phyloP scores from a whole-genome alignment of 2,329 filamentous ascomycete species.

The Clarireedia hainanense region DNA sequence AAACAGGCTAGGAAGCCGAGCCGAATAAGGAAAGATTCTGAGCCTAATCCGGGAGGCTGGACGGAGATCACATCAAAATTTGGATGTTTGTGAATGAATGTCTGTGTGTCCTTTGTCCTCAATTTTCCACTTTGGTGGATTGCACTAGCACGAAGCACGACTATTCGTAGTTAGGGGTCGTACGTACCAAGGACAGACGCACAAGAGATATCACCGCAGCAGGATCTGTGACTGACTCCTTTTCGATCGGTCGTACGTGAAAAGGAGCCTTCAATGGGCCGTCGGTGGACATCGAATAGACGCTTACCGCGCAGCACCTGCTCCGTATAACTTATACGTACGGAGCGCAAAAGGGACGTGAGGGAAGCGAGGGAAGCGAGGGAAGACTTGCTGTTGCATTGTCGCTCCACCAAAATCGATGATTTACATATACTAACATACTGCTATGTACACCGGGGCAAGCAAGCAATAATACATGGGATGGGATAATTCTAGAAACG shows the following conservation, averaged over 20 bases:
- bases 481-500: background rate
- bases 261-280: background rate
- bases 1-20: background rate
- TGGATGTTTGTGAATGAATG: background rate
- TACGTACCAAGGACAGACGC: background rate
- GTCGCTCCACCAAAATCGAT: background rate
- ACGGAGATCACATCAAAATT: slow-evolving; percentile 2
- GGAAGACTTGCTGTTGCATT: too few species aligned
- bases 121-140: background rate
- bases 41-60: background rate
- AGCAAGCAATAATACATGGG: too few species aligned
- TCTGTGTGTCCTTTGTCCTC: slow-evolving; percentile 4
- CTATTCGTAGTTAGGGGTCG: too few species aligned
- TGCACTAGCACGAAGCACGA: too few species aligned
- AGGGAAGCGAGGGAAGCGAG: too few species aligned
- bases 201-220: background rate
- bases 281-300: too few species aligned
- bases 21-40: background rate
- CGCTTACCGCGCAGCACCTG: too few species aligned
- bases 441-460: background rate
- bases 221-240: background rate
- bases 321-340: too few species aligned
- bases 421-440: background rate
- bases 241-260: background rate
- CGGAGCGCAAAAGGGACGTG: too few species aligned